These are phyloP conservation scores for Brassica cretica DNA, from an alignment of 345 rosid species.

Conservation along the genomic window DNA sequence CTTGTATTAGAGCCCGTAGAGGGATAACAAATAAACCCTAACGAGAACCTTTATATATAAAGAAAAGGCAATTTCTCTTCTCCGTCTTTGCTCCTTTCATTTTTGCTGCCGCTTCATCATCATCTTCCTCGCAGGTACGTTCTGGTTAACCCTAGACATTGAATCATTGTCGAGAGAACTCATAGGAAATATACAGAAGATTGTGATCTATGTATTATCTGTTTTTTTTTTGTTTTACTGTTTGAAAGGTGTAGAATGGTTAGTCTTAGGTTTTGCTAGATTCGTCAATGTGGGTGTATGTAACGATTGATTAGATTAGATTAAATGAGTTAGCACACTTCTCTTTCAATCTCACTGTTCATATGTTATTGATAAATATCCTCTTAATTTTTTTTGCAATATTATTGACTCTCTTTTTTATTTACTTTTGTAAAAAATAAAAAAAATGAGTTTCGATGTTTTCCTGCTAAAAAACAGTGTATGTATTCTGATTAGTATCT, in stretches of 20 bases:
- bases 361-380: background rate
- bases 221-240: background rate
- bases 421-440: no score
- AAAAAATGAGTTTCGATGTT: no score
- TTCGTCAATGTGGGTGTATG: background rate
- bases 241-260: background rate
- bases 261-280: background rate
- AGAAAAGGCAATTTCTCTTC: background rate
- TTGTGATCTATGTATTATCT: background rate
- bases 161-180: background rate
- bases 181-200: background rate
- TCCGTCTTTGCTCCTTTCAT: background rate
- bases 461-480: background rate
- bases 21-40: background rate
- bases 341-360: background rate
- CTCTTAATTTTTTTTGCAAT: background rate
- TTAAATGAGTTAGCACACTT: background rate
- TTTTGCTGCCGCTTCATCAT: background rate
- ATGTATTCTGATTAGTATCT: background rate
- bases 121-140: background rate
- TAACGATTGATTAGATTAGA: background rate
- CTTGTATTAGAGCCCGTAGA: background rate
- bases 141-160: background rate
- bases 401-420: background rate
- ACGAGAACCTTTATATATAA: background rate